Conservation (phyloP, 2,329 filamentous ascomycete species). For the Macrophomina pseudophaseolina region DNA sequence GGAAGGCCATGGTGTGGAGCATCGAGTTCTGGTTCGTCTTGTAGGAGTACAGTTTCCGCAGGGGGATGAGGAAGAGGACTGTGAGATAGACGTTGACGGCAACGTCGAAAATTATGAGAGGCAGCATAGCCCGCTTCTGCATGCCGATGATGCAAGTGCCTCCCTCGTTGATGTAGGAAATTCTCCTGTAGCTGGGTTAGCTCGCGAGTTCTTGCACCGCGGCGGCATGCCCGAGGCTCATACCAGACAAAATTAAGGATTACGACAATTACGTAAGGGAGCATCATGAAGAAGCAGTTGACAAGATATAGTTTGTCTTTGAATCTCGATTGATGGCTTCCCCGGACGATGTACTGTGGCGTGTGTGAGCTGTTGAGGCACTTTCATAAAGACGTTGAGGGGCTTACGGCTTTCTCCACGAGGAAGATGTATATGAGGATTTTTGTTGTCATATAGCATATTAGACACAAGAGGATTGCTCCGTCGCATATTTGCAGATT, state of each 20-base stretch:
- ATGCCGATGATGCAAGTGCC: constrained; percentile 64
- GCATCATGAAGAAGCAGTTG: constrained; percentile 14
- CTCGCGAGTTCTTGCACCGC: background rate
- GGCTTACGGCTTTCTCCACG: constrained; percentile 16
- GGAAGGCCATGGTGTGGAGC: constrained; percentile 15
- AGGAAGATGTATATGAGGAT: constrained; percentile 20
- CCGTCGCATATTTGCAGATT: constrained; percentile 59
- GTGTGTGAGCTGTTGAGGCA: no score
- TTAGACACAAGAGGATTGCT: constrained; percentile 59
- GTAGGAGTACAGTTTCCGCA: constrained; percentile 45
- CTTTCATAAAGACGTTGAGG: no score
- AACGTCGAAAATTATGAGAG: constrained; percentile 65
- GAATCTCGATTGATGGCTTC: background rate
- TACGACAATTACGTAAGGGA: constrained; percentile 1
- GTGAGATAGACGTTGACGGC: constrained; percentile 68
- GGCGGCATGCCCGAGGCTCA: background rate
- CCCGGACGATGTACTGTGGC: constrained; percentile 3
- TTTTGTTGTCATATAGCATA: constrained; percentile 18
- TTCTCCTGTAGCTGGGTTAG: constrained; percentile 51
- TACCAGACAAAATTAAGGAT: constrained; percentile 10
- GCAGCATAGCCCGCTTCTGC: constrained; percentile 62
- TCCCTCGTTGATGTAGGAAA: constrained; percentile 57
- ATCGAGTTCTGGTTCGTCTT: background rate
- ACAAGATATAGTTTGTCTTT: constrained; percentile 12
- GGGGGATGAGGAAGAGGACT: constrained; percentile 64